phyloP scores from a whole-genome alignment of 345 rosid species.

The Aquilaria yunnanensis region DNA sequence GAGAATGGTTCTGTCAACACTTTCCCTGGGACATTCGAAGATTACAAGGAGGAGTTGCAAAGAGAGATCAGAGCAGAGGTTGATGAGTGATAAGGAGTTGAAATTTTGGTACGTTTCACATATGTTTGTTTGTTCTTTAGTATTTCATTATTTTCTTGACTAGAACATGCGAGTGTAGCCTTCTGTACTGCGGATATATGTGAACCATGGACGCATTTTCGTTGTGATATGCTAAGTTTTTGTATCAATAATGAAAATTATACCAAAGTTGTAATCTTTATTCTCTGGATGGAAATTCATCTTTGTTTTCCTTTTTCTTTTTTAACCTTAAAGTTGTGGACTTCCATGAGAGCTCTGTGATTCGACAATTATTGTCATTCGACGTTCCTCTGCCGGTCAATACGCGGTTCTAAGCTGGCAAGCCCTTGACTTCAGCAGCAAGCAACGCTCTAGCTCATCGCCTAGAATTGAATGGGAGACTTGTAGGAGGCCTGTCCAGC shows the following conservation, averaged over 20 bases:
- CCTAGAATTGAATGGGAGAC: background rate
- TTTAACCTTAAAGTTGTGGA: no score
- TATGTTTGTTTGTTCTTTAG: background rate
- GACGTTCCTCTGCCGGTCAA: background rate
- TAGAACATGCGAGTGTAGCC: constrained; percentile 4
- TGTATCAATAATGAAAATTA: no score
- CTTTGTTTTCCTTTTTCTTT: no score
- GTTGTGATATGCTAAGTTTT: no score
- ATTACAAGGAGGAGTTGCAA: constrained; percentile 80
- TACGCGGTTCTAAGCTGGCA: constrained; percentile 5
- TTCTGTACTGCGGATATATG: constrained; percentile 6
- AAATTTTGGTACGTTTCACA: background rate
- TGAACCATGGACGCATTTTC: background rate
- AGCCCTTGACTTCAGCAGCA: constrained; percentile 9
- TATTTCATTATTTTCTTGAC: background rate
- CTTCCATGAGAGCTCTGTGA: no score
- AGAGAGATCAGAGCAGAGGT: constrained; percentile 73
- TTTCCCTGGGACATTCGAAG: constrained; percentile 68
- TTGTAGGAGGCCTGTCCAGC: background rate
- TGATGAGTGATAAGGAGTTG: constrained; percentile 41
- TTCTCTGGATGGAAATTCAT: no score
- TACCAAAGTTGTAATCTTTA: no score
- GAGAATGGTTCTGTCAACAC: constrained; percentile 66
- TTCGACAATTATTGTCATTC: no score
- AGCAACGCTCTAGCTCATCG: background rate